Percentiles rank a stretch among this genome's conserved stretches.
Evolutionary conservation across 2,329 filamentous ascomycete genomes (phyloP).

Genomic region (Nakataea oryzae): DNA sequence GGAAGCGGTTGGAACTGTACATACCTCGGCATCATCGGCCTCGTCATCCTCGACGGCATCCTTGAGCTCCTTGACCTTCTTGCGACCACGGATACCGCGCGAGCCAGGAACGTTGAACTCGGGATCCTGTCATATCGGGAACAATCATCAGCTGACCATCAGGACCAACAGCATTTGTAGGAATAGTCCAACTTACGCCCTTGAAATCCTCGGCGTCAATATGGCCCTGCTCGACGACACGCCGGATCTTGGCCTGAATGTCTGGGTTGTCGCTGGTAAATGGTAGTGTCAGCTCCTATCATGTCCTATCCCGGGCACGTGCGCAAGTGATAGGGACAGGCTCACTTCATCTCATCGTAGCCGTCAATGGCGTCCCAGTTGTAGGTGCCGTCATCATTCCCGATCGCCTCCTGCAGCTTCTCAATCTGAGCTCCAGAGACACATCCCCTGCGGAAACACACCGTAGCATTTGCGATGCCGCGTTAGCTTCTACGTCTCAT

Average conservation of each 20-base stretch:
- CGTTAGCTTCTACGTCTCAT: not conserved
- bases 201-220: conserved; percentile 83
- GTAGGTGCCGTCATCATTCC: conserved; percentile 30
- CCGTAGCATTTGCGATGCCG: not conserved
- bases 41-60: conserved; percentile 12
- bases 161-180: no score
- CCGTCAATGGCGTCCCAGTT: conserved; percentile 66
- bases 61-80: conserved; percentile 17
- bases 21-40: conserved; percentile 14
- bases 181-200: conserved; percentile 50
- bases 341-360: conserved; percentile 60
- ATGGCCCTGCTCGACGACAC: conserved; percentile 65
- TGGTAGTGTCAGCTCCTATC: not conserved
- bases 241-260: conserved; percentile 61
- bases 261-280: conserved; percentile 38
- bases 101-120: conserved; percentile 62
- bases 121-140: conserved; percentile 47
- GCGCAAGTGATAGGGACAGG: conserved; percentile 7
- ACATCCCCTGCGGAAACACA: conserved; percentile 60
- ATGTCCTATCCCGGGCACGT: conserved; percentile 7
- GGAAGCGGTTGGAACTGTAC: not conserved
- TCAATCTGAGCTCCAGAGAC: conserved; percentile 65
- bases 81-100: conserved; percentile 47
- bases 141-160: no score
- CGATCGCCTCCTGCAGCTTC: conserved; percentile 50